A percentile compares a stretch with the other conserved stretches of the same genome.
These are phyloP conservation scores for Litsea cubeba DNA, from an alignment of 164 flowering plant species.

Conservation along the genomic window DNA sequence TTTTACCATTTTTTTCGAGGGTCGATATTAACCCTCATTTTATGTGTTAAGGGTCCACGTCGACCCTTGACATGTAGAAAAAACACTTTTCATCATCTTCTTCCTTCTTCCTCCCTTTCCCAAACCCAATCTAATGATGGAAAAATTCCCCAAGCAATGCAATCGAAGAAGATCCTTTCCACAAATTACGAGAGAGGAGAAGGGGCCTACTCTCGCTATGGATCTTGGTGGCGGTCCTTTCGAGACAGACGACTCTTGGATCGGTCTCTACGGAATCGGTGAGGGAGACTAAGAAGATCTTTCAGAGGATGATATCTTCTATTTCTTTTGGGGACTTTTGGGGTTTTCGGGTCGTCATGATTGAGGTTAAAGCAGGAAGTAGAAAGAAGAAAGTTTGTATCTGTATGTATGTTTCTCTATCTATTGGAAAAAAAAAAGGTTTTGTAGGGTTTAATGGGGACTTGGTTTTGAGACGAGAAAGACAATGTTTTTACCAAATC, in stretches of 20 bases:
- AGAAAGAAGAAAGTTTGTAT: neutral
- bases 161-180: slow-evolving; percentile 76
- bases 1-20: no score
- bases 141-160: slow-evolving; percentile 21
- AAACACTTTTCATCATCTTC: no score
- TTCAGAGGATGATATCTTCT: slow-evolving; percentile 85
- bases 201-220: slow-evolving; percentile 69
- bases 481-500: no score
- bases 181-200: slow-evolving; percentile 50
- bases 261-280: slow-evolving; percentile 41
- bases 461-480: no score
- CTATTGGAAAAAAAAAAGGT: no score
- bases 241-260: slow-evolving; percentile 53
- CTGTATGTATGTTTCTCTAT: neutral
- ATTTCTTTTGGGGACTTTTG: slow-evolving; percentile 54
- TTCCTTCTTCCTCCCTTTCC: no score
- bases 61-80: no score
- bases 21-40: no score
- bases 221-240: slow-evolving; percentile 78
- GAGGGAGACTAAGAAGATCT: slow-evolving; percentile 65
- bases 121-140: no score
- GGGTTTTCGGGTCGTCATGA: slow-evolving; percentile 61
- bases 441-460: no score
- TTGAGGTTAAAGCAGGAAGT: neutral
- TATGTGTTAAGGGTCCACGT: no score